A percentile compares a stretch with the other conserved stretches of the same genome.
Conservation (phyloP, 2,329 filamentous ascomycete genomes). For the Alternaria gaisen region DNA sequence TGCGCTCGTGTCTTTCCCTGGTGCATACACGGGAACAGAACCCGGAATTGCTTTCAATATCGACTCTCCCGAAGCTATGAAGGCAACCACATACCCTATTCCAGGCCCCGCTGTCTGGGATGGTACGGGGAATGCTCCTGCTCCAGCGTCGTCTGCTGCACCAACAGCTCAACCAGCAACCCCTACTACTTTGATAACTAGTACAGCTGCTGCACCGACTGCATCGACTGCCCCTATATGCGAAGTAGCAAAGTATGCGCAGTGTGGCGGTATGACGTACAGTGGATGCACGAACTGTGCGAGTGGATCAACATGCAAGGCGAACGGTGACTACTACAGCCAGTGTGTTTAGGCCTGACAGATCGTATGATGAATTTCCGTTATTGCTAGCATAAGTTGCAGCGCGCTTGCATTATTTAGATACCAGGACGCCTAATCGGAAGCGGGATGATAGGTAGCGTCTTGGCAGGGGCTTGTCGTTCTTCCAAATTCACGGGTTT, state of each 20-base stretch:
- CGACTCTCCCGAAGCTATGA: slow-evolving; percentile 35
- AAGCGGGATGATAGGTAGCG: not conserved
- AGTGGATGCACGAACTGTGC: slow-evolving; percentile 36
- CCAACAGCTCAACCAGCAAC: slow-evolving; percentile 7
- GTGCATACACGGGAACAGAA: slow-evolving; percentile 52
- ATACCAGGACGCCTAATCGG: not conserved
- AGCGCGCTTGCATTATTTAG: not conserved
- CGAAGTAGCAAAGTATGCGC: slow-evolving; percentile 28
- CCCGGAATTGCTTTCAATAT: slow-evolving; percentile 55
- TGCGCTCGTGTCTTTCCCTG: slow-evolving; percentile 57
- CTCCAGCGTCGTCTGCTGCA: slow-evolving; percentile 16
- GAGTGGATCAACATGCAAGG: slow-evolving; percentile 29
- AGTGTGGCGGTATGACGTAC: slow-evolving; percentile 36
- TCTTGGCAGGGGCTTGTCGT: not conserved
- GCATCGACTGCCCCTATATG: slow-evolving; percentile 20
- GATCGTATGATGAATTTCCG: not conserved
- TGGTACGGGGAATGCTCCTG: slow-evolving; percentile 24
- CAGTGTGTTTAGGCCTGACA: slow-evolving; percentile 24
- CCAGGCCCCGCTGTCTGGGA: slow-evolving; percentile 41
- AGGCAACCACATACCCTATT: slow-evolving; percentile 37
- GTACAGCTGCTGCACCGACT: slow-evolving; percentile 15
- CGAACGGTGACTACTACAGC: slow-evolving; percentile 39
- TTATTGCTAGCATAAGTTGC: not conserved
- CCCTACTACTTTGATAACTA: slow-evolving; percentile 32
- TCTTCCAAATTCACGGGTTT: not conserved